Percentiles rank a stretch among this genome's conserved stretches.
These are phyloP conservation scores for Penicillium sp. DNA, from an alignment of 2,329 filamentous ascomycete species.

Conservation along the genomic window DNA sequence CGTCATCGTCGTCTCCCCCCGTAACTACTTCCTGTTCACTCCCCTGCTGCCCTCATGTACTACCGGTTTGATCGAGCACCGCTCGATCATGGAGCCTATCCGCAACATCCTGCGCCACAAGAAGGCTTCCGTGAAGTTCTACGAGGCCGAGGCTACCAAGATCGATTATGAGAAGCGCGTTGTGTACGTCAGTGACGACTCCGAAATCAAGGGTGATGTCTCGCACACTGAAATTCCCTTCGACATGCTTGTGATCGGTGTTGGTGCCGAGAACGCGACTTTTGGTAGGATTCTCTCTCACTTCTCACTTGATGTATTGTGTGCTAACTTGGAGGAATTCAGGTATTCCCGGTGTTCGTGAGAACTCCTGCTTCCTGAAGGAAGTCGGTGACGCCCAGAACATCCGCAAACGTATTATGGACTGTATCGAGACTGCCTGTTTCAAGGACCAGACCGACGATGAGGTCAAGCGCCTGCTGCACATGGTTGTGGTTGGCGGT, in stretches of 20 bases:
- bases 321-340: constrained; percentile 2
- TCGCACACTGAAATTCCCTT: constrained; percentile 87
- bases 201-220: constrained; percentile 80
- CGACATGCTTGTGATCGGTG: constrained; percentile 96
- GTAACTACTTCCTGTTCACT: constrained; percentile 99
- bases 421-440: constrained; percentile 95
- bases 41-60: constrained; percentile 96
- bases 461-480: constrained; percentile 87
- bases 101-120: constrained; percentile 94
- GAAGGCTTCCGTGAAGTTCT: constrained; percentile 89
- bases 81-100: constrained; percentile 99
- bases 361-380: constrained; percentile 97
- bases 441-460: constrained; percentile 92
- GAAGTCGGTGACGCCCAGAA: constrained; percentile 94
- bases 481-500: constrained; percentile 95
- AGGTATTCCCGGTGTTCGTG: constrained; percentile 86
- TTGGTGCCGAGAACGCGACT: constrained; percentile 96
- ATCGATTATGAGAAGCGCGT: constrained; percentile 90
- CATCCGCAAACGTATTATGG: constrained; percentile 99
- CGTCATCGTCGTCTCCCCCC: constrained; percentile 92
- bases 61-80: constrained; percentile 94
- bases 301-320: constrained; percentile 11
- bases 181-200: constrained; percentile 85
- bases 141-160: constrained; percentile 94
- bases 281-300: constrained; percentile 61